Base-by-base conservation (phyloP, 306 rosid genomes). In the Ormosia emarginata region DNA sequence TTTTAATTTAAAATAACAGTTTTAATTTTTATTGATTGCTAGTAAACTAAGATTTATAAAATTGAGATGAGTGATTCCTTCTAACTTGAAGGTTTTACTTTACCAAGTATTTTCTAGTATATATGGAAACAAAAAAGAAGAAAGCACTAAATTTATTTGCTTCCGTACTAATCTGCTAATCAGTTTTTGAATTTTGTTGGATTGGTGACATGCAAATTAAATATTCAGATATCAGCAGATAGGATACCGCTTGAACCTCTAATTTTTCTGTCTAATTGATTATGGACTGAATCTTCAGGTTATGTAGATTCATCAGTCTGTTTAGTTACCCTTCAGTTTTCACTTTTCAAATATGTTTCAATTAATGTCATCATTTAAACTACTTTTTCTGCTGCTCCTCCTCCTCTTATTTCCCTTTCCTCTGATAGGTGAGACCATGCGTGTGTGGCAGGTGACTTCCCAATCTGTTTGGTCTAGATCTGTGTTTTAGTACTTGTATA, bases 381-480 rank as follows among this genome's bases (percentile, higher is more conserved):
- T 66, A 39, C 50, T 5, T 30, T 74, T 74, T 73, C 37, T 47
- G 33, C 32, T 14, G 7, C 44, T 13, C 24, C 61, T 13, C 8
- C 17, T 37, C 49, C 33, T 44, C 29, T 17, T 13, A 24, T 4
- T 74, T 79, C 49, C 64, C 50, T 67, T 70, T 52, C 76, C 46
- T 53, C 47, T 57, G 33, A 82, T 58, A 1, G 69, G 49, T 53
- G 64, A 61, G 67, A 65, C 79, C 67, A 4, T 39, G 44, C 7
- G 11, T 59, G 71, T 47, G 58, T 62, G 61, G 59, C 78, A 62
- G 74, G 52, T n/a, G 30, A 77, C 34, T 58, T 52, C 8, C 83
- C 88, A 81, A 71, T 81, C 58, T 69, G 77, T 73, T 77, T 70
- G 58, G 43, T 17, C 83, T 44, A 86, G 75, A 68, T 33, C 9